Evolutionary conservation across 345 rosid species (phyloP).

Genomic region (Ceriops tagal): DNA sequence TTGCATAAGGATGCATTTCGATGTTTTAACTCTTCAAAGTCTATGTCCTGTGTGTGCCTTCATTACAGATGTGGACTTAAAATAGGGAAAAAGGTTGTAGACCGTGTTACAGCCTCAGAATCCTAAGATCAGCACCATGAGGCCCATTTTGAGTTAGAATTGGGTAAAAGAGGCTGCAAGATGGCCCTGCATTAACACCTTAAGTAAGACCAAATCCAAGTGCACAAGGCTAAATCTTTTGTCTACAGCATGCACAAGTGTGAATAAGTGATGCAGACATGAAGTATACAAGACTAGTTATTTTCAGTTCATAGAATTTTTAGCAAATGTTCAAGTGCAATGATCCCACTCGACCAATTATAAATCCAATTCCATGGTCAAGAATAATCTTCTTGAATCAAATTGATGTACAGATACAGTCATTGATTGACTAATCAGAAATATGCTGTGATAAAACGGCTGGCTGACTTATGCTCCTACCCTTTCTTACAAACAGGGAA

Average conservation of each 20-base stretch:
- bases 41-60: no score
- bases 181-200: no score
- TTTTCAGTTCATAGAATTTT: background rate
- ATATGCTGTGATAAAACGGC: background rate
- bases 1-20: background rate
- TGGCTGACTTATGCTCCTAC: background rate
- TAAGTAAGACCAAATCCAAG: no score
- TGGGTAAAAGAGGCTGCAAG: no score
- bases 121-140: no score
- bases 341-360: background rate
- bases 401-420: conserved; percentile 6
- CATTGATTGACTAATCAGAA: background rate
- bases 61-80: no score
- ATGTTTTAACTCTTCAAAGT: no score
- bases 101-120: no score
- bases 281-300: no score
- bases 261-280: no score
- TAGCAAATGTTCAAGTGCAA: background rate
- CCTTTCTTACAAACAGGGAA: background rate
- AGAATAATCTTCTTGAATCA: background rate
- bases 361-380: background rate
- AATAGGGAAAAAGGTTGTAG: no score
- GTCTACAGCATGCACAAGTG: background rate
- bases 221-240: background rate
- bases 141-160: no score